Conservation (phyloP, 2,329 filamentous ascomycete species). For the Phyllosticta citriasiana region DNA sequence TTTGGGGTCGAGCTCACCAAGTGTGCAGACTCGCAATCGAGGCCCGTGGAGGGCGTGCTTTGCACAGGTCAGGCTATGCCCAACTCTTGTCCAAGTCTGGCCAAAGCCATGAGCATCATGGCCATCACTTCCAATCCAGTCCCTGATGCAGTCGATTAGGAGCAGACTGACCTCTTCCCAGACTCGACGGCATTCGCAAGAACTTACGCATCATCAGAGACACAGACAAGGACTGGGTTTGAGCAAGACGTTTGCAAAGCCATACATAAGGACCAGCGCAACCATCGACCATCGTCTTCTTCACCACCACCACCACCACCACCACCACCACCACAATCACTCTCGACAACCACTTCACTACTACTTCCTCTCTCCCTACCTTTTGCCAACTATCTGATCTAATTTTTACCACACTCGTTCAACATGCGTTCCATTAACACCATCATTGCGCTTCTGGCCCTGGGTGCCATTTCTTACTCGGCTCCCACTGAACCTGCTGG, state of each 20-base stretch:
- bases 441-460: constrained; percentile 9
- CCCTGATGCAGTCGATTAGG: not conserved
- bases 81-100: not conserved
- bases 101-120: not conserved
- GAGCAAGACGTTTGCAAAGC: not conserved
- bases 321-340: not conserved
- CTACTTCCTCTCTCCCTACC: not conserved
- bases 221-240: not conserved
- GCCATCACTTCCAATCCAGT: constrained; percentile 5
- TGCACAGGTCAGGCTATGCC: not conserved
- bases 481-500: not conserved
- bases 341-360: not conserved
- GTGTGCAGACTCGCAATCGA: not conserved
- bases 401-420: not conserved
- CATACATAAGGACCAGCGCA: not conserved
- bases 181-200: not conserved
- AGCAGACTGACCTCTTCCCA: not conserved
- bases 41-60: not conserved
- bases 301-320: not conserved
- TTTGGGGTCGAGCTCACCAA: not conserved
- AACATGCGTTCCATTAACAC: constrained; percentile 6
- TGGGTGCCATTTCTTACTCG: constrained; percentile 6
- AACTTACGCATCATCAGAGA: not conserved
- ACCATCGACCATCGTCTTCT: not conserved
- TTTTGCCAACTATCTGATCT: not conserved